Conservation (phyloP, 352 stramenopile species). For the Phytopythium vexans region DNA sequence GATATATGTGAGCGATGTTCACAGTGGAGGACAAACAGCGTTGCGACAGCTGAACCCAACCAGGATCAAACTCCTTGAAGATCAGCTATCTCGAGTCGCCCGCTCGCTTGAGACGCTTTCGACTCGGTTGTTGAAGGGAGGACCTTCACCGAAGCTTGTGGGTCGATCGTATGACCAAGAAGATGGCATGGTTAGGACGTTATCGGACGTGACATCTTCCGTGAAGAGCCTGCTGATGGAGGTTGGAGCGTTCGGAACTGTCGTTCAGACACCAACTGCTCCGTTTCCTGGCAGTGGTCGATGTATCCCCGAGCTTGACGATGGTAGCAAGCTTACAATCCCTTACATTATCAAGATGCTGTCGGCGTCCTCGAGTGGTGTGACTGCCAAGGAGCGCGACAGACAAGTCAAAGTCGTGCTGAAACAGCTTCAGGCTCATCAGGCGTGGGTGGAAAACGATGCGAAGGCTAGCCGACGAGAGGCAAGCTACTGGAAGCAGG, state of each 20-base stretch:
- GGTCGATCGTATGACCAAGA: slow-evolving; percentile 1
- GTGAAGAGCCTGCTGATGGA: slow-evolving; percentile 27
- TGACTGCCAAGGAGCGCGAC: slow-evolving; percentile 27
- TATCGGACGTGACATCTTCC: slow-evolving; percentile 13
- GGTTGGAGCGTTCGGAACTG: slow-evolving; percentile 30
- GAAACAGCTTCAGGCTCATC: slow-evolving; percentile 29
- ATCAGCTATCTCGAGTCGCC: slow-evolving; percentile 15
- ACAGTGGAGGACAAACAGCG: slow-evolving; percentile 7
- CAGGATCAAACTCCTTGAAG: slow-evolving; percentile 20
- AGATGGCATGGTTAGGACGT: not conserved
- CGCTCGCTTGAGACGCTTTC: slow-evolving; percentile 13
- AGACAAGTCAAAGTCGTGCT: slow-evolving; percentile 31
- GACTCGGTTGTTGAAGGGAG: slow-evolving; percentile 6
- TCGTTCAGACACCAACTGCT: slow-evolving; percentile 13
- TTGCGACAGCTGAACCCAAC: slow-evolving; percentile 15
- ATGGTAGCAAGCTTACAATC: not conserved
- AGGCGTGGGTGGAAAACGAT: slow-evolving; percentile 21
- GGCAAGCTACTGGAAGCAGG: slow-evolving; percentile 27
- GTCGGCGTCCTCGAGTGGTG: slow-evolving; percentile 8
- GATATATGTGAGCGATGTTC: slow-evolving; percentile 16
- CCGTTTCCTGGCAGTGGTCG: slow-evolving; percentile 1
- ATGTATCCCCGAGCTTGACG: slow-evolving; percentile 16
- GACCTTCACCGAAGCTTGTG: slow-evolving; percentile 1
- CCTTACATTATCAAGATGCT: slow-evolving; percentile 19
- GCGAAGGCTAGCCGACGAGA: slow-evolving; percentile 16